Conservation (phyloP, 305 asterid genomes). For the Euphrasia arctica region DNA sequence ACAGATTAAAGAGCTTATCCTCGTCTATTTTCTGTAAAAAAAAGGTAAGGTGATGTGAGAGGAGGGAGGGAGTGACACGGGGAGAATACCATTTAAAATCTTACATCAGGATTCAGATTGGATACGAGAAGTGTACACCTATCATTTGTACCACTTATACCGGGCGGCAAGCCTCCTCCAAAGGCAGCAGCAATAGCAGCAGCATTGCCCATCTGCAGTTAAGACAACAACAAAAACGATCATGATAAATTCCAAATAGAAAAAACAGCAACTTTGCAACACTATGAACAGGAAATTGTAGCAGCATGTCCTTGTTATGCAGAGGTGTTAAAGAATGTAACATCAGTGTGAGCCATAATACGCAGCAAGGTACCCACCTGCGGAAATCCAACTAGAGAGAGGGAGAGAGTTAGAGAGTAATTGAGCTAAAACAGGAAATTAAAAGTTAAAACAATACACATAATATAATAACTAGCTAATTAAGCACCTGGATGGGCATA, state of each 20-base stretch:
- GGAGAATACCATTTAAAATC: conserved; percentile 26
- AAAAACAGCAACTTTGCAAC: conserved; percentile 17
- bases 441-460: background rate
- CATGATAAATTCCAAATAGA: background rate
- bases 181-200: conserved; percentile 97
- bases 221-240: background rate
- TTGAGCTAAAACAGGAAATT: conserved; percentile 10
- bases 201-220: conserved; percentile 74
- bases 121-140: conserved; percentile 93
- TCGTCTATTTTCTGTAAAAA: conserved; percentile 73
- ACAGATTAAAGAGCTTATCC: conserved; percentile 91
- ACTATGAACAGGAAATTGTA: conserved; percentile 22
- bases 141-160: conserved; percentile 88
- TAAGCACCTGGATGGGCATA: conserved; percentile 61
- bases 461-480: conserved; percentile 15
- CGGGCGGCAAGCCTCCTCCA: conserved; percentile 95
- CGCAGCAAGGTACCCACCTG: conserved; percentile 61
- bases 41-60: conserved; percentile 27
- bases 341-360: conserved; percentile 22
- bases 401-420: conserved; percentile 29
- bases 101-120: conserved; percentile 81
- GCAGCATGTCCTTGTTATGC: conserved; percentile 21
- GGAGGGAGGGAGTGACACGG: background rate
- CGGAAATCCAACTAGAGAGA: conserved; percentile 71
- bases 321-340: conserved; percentile 25